Evolutionary conservation across 139 green algal genomes (phyloP).

Genomic region (Ettlia oleoabundans): DNA sequence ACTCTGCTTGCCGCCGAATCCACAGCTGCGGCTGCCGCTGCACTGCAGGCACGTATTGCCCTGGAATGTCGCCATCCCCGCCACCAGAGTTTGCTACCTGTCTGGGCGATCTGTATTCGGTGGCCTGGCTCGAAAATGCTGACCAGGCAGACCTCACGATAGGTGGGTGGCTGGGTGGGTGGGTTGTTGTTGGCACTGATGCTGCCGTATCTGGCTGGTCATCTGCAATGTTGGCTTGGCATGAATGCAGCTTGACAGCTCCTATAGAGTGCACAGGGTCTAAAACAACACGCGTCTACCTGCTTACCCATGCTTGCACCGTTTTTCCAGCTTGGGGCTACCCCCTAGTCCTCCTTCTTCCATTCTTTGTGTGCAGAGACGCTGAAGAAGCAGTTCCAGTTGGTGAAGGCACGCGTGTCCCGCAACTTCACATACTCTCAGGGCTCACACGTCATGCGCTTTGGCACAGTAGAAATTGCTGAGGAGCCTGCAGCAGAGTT

Average conservation of each 20-base stretch:
- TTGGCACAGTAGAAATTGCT: constrained; percentile 74
- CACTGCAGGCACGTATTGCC: constrained; percentile 29
- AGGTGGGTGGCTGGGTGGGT: background rate
- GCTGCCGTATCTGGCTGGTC: too few relatives aligned
- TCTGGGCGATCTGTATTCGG: constrained; percentile 94
- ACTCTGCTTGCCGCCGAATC: too few relatives aligned
- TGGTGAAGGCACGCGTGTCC: constrained; percentile 78
- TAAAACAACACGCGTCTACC: background rate
- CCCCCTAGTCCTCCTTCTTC: too few relatives aligned
- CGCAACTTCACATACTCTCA: constrained; percentile 81
- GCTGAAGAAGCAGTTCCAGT: constrained; percentile 84
- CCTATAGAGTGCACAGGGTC: too few relatives aligned
- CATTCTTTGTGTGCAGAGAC: constrained; percentile 76
- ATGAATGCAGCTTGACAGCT: too few relatives aligned
- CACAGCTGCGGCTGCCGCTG: background rate
- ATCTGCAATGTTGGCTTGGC: too few relatives aligned
- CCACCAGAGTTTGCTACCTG: constrained; percentile 82
- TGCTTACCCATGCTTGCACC: background rate
- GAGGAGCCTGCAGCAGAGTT: constrained; percentile 75
- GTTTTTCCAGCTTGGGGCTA: background rate
- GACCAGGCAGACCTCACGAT: constrained; percentile 71
- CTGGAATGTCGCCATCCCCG: constrained; percentile 34
- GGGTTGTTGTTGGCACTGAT: background rate
- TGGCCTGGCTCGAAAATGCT: constrained; percentile 95
- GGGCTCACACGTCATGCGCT: constrained; percentile 87